Conservation (phyloP, 2,329 filamentous ascomycete species). For the Phoma herbarum region DNA sequence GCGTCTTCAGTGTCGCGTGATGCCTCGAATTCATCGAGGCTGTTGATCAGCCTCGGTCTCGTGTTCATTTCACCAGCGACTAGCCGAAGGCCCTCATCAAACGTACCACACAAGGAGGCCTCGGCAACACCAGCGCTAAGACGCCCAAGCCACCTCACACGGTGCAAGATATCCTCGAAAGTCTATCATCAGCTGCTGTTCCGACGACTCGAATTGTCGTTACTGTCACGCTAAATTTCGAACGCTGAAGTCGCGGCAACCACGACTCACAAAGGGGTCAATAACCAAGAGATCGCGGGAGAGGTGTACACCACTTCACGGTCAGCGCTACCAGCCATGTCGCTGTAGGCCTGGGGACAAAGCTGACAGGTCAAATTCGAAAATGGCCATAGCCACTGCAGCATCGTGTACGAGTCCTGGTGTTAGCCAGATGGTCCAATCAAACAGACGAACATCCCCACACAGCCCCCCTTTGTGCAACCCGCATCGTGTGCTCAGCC, state of each 20-base stretch:
- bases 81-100: constrained; percentile 14
- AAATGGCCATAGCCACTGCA: background rate
- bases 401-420: background rate
- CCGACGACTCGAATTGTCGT: background rate
- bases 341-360: too few relatives aligned
- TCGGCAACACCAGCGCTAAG: constrained; percentile 9
- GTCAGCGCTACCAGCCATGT: background rate
- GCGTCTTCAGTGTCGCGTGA: constrained; percentile 1
- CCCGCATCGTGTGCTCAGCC: background rate
- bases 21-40: background rate
- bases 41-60: background rate
- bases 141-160: constrained; percentile 2
- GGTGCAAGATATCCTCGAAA: constrained; percentile 4
- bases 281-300: background rate
- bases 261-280: background rate
- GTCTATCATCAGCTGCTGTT: background rate
- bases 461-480: background rate
- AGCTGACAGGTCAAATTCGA: background rate
- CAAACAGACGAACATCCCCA: background rate
- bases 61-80: constrained; percentile 2
- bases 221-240: too few relatives aligned
- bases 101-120: constrained; percentile 5
- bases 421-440: background rate
- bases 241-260: too few relatives aligned
- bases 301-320: background rate